Percentiles rank a stretch among this genome's conserved stretches.
phyloP scores from a whole-genome alignment of 2,329 filamentous ascomycete species.

The Talaromyces sp. region DNA sequence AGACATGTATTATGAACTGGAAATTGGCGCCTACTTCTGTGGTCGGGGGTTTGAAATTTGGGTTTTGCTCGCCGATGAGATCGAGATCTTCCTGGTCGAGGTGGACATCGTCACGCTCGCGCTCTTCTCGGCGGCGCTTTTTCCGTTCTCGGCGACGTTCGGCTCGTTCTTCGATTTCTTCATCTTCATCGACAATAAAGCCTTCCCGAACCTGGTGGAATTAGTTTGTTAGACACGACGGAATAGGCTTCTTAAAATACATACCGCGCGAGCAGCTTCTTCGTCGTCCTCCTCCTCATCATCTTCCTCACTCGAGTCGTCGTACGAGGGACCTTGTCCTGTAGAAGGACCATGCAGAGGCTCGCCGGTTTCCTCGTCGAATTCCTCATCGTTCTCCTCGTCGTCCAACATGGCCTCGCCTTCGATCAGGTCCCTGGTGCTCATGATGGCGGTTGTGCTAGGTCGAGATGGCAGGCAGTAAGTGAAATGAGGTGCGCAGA shows the following conservation, averaged over 20 bases:
- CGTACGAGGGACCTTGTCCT: conserved; percentile 43
- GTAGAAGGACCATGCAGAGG: conserved; percentile 33
- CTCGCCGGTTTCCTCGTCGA: conserved; percentile 69
- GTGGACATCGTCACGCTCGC: conserved; percentile 73
- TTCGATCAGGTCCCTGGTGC: conserved; percentile 65
- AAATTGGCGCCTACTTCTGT: conserved; percentile 57
- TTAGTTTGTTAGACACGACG: no score
- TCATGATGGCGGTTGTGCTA: conserved; percentile 41
- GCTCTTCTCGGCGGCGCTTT: conserved; percentile 71
- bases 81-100: conserved; percentile 96
- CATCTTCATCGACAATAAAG: conserved; percentile 92
- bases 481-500: neutral
- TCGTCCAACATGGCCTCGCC: conserved; percentile 83
- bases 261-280: conserved; percentile 72
- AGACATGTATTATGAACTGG: conserved; percentile 1
- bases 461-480: neutral
- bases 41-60: conserved; percentile 61
- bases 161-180: conserved; percentile 66
- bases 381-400: conserved; percentile 75
- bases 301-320: conserved; percentile 88
- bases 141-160: conserved; percentile 58
- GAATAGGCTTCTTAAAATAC: no score
- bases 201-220: conserved; percentile 71
- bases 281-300: conserved; percentile 90
- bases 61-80: conserved; percentile 78